Percentiles rank a stretch among this genome's conserved stretches.
These are phyloP conservation scores for Globisporangium abappressorium DNA, from an alignment of 352 stramenopile species.

Conservation along the genomic window DNA sequence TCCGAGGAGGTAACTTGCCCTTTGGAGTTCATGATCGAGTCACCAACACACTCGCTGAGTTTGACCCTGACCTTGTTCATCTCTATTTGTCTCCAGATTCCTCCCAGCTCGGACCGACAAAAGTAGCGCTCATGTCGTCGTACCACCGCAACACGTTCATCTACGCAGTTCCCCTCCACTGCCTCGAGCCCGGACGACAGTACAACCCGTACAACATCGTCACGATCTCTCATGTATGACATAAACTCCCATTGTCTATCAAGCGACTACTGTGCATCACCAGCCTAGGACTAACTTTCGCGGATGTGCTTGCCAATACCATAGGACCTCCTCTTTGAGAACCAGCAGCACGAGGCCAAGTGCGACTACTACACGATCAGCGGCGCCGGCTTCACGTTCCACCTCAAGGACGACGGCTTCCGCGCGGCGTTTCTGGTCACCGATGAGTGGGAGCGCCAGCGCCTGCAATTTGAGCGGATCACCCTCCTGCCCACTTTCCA, in stretches of 20 bases:
- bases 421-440: constrained; percentile 39
- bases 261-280: background rate
- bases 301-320: background rate
- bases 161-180: constrained; percentile 62
- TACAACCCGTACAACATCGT: constrained; percentile 76
- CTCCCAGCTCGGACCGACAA: background rate
- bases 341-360: constrained; percentile 27
- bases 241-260: background rate
- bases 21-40: background rate
- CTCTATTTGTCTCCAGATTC: background rate
- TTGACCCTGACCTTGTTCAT: background rate
- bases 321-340: constrained; percentile 10
- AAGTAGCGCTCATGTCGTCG: background rate
- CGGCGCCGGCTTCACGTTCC: constrained; percentile 51
- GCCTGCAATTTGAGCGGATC: constrained; percentile 40
- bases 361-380: constrained; percentile 79
- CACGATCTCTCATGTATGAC: constrained; percentile 51
- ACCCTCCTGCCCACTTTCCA: constrained; percentile 43
- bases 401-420: constrained; percentile 47
- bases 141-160: constrained; percentile 53
- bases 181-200: constrained; percentile 32
- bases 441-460: constrained; percentile 52
- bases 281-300: background rate
- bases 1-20: background rate
- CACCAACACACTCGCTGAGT: background rate